Conservation (phyloP, 2,329 filamentous ascomycete species). For the Aspergillus sp. region DNA sequence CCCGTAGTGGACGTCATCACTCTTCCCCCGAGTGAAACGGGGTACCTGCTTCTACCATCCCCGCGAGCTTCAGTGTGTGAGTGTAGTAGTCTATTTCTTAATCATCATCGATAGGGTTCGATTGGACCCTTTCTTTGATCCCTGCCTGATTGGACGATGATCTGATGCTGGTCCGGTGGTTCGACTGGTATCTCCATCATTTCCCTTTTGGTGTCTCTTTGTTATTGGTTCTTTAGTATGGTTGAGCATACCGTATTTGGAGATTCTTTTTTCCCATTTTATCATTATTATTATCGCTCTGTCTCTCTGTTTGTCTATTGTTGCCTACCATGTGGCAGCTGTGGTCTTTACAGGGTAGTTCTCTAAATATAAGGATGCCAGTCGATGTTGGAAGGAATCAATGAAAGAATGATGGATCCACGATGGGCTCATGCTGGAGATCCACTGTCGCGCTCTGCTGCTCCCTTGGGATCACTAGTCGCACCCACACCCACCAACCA, state of each 20-base stretch:
- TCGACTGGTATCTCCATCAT: background rate
- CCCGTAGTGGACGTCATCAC: slow-evolving; percentile 17
- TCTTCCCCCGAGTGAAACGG: slow-evolving; percentile 14
- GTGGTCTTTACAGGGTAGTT: too few species aligned
- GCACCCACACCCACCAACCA: too few species aligned
- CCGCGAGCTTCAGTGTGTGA: slow-evolving; percentile 7
- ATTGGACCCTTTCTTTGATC: background rate
- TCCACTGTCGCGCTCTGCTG: slow-evolving; percentile 16
- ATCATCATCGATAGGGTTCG: slow-evolving; percentile 2
- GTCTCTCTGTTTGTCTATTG: background rate
- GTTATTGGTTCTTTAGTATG: background rate
- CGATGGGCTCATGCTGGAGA: slow-evolving; percentile 18
- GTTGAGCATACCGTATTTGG: background rate
- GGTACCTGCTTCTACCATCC: slow-evolving; percentile 24
- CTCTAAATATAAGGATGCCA: too few species aligned
- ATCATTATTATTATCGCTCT: background rate
- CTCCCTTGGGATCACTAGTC: slow-evolving; percentile 24
- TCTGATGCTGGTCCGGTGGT: background rate
- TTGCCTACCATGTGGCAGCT: too few species aligned
- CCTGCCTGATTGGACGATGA: background rate
- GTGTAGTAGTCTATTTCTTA: slow-evolving; percentile 8
- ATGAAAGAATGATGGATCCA: slow-evolving; percentile 13
- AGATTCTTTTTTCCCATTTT: background rate
- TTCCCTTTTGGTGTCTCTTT: background rate
- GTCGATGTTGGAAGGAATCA: too few species aligned